phyloP scores from a whole-genome alignment of 805 yeast genomes.

The Schwanniomyces polymorphus region DNA sequence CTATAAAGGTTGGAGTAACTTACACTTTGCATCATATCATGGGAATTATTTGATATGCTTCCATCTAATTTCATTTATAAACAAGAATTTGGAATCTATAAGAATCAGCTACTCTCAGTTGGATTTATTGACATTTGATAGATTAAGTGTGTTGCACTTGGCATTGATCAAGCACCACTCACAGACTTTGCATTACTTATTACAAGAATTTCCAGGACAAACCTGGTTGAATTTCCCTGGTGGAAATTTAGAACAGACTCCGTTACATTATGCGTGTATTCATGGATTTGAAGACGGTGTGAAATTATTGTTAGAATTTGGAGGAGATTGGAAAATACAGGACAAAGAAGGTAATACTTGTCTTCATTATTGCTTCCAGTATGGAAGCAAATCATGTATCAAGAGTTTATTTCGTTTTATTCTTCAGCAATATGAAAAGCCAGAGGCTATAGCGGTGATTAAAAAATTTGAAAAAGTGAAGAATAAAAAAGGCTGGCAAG shows the following conservation, averaged over 20 bases:
- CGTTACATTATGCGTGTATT: constrained; percentile 37
- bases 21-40: constrained; percentile 41
- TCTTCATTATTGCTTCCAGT: constrained; percentile 39
- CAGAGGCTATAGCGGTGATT: constrained; percentile 12
- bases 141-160: constrained; percentile 36
- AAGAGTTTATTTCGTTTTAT: constrained; percentile 21
- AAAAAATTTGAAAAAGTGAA: constrained; percentile 18
- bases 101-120: constrained; percentile 12
- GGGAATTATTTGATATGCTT: constrained; percentile 44
- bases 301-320: constrained; percentile 38
- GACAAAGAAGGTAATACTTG: constrained; percentile 38
- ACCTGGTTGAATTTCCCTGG: constrained; percentile 38
- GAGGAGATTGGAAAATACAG: constrained; percentile 31
- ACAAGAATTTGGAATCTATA: constrained; percentile 16
- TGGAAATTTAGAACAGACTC: constrained; percentile 31
- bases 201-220: constrained; percentile 42
- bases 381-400: constrained; percentile 32
- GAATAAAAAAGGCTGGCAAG: constrained; percentile 33
- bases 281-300: constrained; percentile 38
- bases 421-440: constrained; percentile 9
- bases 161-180: constrained; percentile 30
- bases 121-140: constrained; percentile 39
- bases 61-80: constrained; percentile 35
- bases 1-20: constrained; percentile 40
- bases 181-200: constrained; percentile 42